A percentile compares a stretch with the other conserved stretches of the same genome.
These are phyloP conservation scores for Metarhizium anisopliae DNA, from an alignment of 2,329 filamentous ascomycete species.

Conservation along the genomic window DNA sequence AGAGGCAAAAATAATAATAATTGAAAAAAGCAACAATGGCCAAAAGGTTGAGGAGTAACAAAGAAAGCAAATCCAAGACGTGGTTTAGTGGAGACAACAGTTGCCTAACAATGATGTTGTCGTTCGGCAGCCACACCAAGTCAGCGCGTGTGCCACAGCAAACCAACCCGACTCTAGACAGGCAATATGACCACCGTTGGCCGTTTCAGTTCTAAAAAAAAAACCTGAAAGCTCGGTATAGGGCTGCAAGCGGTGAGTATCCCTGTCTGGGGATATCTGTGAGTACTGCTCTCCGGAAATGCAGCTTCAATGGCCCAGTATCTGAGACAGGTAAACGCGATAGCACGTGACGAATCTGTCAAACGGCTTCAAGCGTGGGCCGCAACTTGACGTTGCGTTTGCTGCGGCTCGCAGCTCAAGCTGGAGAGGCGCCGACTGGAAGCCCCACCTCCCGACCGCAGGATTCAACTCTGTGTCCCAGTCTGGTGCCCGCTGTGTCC, in stretches of 20 bases:
- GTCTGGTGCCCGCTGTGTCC: neutral
- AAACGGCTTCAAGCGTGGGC: neutral
- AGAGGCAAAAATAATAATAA: neutral
- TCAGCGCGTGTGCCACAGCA: neutral
- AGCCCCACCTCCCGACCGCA: constrained; percentile 2
- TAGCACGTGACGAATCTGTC: neutral
- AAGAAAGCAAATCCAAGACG: neutral
- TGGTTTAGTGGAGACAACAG: too few species aligned
- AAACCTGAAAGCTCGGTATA: neutral
- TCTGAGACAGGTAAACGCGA: too few species aligned
- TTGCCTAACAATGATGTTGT: neutral
- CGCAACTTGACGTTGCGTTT: too few species aligned
- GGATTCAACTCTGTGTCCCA: neutral
- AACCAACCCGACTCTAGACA: neutral
- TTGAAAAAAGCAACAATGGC: neutral
- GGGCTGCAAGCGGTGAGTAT: neutral
- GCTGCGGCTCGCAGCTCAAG: too few species aligned
- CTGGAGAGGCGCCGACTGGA: constrained; percentile 1
- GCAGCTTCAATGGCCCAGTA: too few species aligned
- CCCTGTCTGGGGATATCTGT: neutral
- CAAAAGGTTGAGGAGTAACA: neutral
- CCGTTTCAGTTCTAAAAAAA: neutral
- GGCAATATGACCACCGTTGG: neutral
- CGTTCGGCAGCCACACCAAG: neutral
- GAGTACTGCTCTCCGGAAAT: too few species aligned